Evolutionary conservation across 805 yeast species (phyloP).

Genomic region (Candida wancherniae): DNA sequence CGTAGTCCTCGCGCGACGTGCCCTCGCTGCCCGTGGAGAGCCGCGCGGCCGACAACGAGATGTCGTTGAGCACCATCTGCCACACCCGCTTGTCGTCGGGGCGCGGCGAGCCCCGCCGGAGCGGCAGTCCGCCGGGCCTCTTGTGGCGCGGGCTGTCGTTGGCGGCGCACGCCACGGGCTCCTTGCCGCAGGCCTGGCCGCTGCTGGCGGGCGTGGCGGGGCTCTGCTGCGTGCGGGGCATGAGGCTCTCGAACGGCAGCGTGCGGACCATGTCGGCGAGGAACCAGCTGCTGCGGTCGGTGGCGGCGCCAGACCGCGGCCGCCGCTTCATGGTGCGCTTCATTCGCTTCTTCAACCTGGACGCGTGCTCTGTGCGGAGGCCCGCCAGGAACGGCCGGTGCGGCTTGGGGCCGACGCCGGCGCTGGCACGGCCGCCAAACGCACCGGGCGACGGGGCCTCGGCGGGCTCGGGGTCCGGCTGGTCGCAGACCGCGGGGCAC

Average conservation of each 20-base stretch:
- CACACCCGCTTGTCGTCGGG: conserved; percentile 17
- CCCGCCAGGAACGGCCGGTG: too few species aligned
- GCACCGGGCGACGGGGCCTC: too few species aligned
- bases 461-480: too few species aligned
- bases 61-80: conserved; percentile 30
- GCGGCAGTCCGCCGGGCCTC: background rate
- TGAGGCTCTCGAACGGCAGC: conserved; percentile 5
- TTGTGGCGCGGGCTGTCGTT: background rate
- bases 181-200: background rate
- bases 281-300: too few species aligned
- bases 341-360: too few species aligned
- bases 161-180: background rate
- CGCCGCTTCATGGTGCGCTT: too few species aligned
- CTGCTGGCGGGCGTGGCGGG: background rate
- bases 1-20: conserved; percentile 18
- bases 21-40: conserved; percentile 31
- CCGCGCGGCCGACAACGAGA: conserved; percentile 34
- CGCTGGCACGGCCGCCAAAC: background rate
- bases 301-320: too few species aligned
- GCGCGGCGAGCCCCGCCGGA: conserved; percentile 1
- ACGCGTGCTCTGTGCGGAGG: too few species aligned
- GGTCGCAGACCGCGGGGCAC: conserved; percentile 5
- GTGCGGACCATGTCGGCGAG: too few species aligned
- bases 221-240: conserved; percentile 5
- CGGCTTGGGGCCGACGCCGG: too few species aligned